Evolutionary conservation across 192 early-diverging fungal genomes (phyloP).

Genomic region (Umbelopsis sp.): DNA sequence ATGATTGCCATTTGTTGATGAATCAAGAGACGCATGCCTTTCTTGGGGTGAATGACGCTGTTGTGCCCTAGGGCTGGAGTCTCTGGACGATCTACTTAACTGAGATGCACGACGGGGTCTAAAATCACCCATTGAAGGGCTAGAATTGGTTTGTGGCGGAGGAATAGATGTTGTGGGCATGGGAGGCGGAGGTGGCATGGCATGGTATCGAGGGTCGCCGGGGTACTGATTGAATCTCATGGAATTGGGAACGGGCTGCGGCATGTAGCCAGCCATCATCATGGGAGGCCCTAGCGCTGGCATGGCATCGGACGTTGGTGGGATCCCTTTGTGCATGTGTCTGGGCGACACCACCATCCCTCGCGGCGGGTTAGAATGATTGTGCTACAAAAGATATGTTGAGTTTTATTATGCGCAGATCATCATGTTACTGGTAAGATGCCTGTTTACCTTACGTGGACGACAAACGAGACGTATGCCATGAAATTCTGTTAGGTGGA

Average conservation of each 20-base stretch:
- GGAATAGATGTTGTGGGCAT: constrained; percentile 24
- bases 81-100: constrained; percentile 3
- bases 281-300: constrained; percentile 9
- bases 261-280: constrained; percentile 18
- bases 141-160: constrained; percentile 28
- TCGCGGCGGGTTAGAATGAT: not conserved
- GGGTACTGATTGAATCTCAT: constrained; percentile 19
- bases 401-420: not conserved
- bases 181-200: constrained; percentile 26
- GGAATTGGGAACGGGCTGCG: not conserved
- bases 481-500: constrained; percentile 41
- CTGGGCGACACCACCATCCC: constrained; percentile 1
- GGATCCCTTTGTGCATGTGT: not conserved
- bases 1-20: constrained; percentile 34
- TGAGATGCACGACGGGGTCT: constrained; percentile 8
- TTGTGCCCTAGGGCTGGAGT: constrained; percentile 15
- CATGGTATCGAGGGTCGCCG: not conserved
- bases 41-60: constrained; percentile 22
- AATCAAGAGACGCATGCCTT: constrained; percentile 22
- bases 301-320: not conserved
- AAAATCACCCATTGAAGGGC: constrained; percentile 20
- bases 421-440: not conserved
- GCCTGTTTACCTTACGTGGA: constrained; percentile 39
- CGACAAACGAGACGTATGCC: constrained; percentile 47
- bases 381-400: not conserved